A percentile compares a stretch with the other conserved stretches of the same genome.
Evolutionary conservation across 371 early-diverging fungal genomes (phyloP).

Genomic region (Thermomucor indicae-seudaticae): DNA sequence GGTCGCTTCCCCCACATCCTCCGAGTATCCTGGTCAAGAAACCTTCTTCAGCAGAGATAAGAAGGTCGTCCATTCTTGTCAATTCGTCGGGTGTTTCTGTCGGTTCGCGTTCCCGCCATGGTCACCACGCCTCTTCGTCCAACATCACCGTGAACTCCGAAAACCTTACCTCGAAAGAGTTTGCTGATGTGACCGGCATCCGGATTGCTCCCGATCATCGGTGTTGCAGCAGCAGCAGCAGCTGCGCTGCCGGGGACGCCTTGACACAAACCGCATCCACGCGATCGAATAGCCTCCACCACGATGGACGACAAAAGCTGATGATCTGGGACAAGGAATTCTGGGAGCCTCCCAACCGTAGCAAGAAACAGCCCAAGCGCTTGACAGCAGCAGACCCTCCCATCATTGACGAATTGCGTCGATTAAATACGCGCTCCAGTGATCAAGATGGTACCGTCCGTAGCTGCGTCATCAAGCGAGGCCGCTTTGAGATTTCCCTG

Average conservation of each 20-base stretch:
- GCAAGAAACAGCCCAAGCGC: too few species aligned
- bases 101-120: conserved; percentile 32
- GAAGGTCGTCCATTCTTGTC: conserved; percentile 20
- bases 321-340: conserved; percentile 12
- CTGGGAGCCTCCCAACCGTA: too few species aligned
- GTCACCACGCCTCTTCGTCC: too few species aligned
- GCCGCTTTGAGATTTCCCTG: conserved; percentile 37
- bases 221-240: too few species aligned
- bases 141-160: conserved; percentile 44
- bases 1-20: not conserved
- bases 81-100: too few species aligned
- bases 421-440: conserved; percentile 9
- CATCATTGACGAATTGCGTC: conserved; percentile 23
- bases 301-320: not conserved
- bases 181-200: conserved; percentile 46
- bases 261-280: too few species aligned
- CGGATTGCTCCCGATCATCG: conserved; percentile 38
- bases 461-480: conserved; percentile 31
- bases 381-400: too few species aligned
- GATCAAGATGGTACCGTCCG: too few species aligned
- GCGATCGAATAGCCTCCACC: not conserved
- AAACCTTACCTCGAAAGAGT: conserved; percentile 41
- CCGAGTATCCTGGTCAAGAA: conserved; percentile 6
- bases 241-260: too few species aligned
- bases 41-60: conserved; percentile 4